Evolutionary conservation across 495 filamentous ascomycete genomes (phyloP).

Genomic region (Haplographium delicatum): DNA sequence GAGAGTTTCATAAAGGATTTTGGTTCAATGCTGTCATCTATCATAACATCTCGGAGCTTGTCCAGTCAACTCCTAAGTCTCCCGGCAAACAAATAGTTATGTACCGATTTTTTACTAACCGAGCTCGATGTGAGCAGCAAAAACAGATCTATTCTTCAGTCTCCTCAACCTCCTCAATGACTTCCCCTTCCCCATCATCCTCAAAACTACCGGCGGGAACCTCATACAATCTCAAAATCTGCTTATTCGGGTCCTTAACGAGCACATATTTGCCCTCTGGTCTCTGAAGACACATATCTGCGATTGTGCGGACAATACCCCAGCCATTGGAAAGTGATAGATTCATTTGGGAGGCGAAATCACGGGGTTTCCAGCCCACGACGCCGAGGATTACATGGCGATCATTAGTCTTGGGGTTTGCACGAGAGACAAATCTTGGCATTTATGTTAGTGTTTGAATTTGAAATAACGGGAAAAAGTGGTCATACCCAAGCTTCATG

Average conservation of each 20-base stretch:
- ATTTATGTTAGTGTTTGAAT: constrained; percentile 14
- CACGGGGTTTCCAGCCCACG: constrained; percentile 91
- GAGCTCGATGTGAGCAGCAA: neutral
- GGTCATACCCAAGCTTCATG: constrained; percentile 88
- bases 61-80: neutral
- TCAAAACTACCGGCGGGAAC: constrained; percentile 86
- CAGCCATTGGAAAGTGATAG: constrained; percentile 93
- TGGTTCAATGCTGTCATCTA: no score
- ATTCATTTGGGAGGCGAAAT: constrained; percentile 98
- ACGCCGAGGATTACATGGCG: constrained; percentile 94
- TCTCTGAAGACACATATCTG: constrained; percentile 77
- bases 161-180: constrained; percentile 23
- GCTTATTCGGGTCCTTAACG: constrained; percentile 92
- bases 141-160: constrained; percentile 18
- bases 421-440: constrained; percentile 82
- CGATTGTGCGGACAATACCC: constrained; percentile 97
- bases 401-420: constrained; percentile 81
- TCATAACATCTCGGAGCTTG: no score
- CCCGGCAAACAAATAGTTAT: no score
- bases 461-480: constrained; percentile 1
- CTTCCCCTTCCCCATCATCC: constrained; percentile 43
- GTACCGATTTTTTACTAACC: no score
- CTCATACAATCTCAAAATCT: constrained; percentile 84
- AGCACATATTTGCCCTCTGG: constrained; percentile 68
- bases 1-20: no score